Evolutionary conservation across 352 stramenopile species (phyloP), one percentile per base, ranked within the genome.

Genomic region (Globisporangium cystogenes): DNA sequence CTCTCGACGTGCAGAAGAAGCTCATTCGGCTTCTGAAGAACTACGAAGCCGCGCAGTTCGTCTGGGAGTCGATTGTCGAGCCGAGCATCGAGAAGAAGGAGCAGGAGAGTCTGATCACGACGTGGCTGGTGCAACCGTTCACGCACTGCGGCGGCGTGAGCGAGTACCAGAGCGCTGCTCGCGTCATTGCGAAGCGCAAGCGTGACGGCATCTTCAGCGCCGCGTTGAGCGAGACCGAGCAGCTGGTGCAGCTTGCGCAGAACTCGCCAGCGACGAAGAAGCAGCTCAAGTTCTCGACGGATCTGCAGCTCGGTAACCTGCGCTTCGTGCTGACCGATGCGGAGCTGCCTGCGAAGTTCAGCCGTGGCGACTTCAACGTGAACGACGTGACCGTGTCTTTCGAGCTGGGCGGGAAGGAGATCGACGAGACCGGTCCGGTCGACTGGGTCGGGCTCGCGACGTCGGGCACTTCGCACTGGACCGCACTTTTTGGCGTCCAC

Each of bases 1-100:
- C 72, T 20, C 27, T 86, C 21, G 72, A 83, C 57, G 58, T 87
- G 20, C 79, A 90, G 47, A 86, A 86, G 60, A 90, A 90, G 57
- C 48, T 90, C 15, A 68, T 90, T 31, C 76, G 79, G 7, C 40
- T 90, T 42, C 41, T 90, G 41, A 75, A 87, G 56, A 85, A 85
- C 47, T 87, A 86, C 45, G 75, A 87, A 41, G 76, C 76, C 0
- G 79, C 79, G 1, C 75, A 87, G 40, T 50, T 79, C 0, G 74
- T 72, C 26, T 90, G 77, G 76, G 65, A 87, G 36, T 62, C 64
- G 12, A 59, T 90, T 37, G 67, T 90, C 29, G 52, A 74, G 26
- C 72, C 76, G 15, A 55, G 60, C 41, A 66, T 86, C 36, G 49
- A 72, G 37, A 60, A 69, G 12, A 59, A 63, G 15, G 64, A 72